Conservation (phyloP, 2,329 filamentous ascomycete species). For the Pseudovirgaria hyperparasitica region DNA sequence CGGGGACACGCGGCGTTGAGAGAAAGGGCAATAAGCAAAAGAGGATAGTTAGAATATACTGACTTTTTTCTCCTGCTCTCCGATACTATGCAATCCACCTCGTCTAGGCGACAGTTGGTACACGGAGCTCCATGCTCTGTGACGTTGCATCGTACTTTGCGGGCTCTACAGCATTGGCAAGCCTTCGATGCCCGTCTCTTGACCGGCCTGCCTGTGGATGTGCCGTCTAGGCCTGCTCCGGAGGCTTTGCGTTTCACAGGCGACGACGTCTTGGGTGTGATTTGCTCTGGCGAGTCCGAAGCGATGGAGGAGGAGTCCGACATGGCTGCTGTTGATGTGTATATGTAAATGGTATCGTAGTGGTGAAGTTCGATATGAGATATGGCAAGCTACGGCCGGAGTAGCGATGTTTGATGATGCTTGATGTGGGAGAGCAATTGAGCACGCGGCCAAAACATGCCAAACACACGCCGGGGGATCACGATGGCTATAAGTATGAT, state of each 20-base stretch:
- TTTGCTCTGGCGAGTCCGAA: slow-evolving; percentile 18
- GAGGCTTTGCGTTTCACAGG: slow-evolving; percentile 46
- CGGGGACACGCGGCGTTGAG: too few species aligned
- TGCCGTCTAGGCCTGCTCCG: slow-evolving; percentile 40
- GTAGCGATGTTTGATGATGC: too few species aligned
- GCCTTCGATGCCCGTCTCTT: slow-evolving; percentile 86
- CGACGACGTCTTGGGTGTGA: slow-evolving; percentile 7
- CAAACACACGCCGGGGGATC: too few species aligned
- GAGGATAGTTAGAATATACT: slow-evolving; percentile 36
- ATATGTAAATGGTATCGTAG: too few species aligned
- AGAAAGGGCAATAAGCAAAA: too few species aligned
- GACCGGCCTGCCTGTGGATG: slow-evolving; percentile 39
- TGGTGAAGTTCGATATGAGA: neutral
- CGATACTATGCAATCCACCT: slow-evolving; percentile 55
- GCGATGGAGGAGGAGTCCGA: slow-evolving; percentile 24
- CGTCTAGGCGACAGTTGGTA: slow-evolving; percentile 73
- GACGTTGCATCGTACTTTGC: slow-evolving; percentile 90
- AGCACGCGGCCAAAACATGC: too few species aligned
- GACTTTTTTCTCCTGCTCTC: slow-evolving; percentile 78
- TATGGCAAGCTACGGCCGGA: neutral
- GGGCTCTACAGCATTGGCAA: slow-evolving; percentile 74
- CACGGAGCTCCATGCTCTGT: slow-evolving; percentile 75
- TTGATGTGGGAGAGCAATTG: too few species aligned
- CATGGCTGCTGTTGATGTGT: too few species aligned
- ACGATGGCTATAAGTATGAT: too few species aligned